phyloP scores from a whole-genome alignment of 345 rosid genomes.

The Schrenkiella parvula region DNA sequence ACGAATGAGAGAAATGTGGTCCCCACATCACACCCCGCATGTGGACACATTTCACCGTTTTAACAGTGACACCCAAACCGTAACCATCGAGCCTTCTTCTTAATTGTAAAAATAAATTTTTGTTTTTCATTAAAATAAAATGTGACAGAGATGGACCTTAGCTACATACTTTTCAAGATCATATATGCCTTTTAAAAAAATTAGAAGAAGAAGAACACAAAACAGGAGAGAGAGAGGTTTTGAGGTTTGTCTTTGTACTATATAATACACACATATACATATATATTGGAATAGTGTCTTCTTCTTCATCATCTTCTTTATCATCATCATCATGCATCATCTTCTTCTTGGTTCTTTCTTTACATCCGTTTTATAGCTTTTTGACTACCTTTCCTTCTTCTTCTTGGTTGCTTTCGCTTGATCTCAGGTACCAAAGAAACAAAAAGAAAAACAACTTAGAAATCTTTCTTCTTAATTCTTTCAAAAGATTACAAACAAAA shows the following conservation, averaged over 20 bases:
- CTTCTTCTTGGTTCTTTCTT: conserved; percentile 43
- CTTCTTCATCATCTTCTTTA: conserved; percentile 21
- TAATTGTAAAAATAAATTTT: conserved; percentile 5
- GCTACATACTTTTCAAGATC: conserved; percentile 31
- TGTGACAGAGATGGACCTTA: conserved; percentile 12
- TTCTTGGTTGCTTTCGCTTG: conserved; percentile 50
- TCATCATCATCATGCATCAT: conserved; percentile 42
- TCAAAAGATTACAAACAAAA: conserved; percentile 28
- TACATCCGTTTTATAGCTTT: conserved; percentile 28
- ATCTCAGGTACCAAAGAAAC: conserved; percentile 29
- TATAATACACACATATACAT: background rate
- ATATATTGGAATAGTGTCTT: conserved; percentile 16
- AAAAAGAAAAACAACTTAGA: background rate
- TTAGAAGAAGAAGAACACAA: conserved; percentile 20
- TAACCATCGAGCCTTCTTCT: conserved; percentile 29
- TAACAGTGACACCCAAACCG: conserved; percentile 39
- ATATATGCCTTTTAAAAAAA: conserved; percentile 19
- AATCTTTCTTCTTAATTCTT: conserved; percentile 14
- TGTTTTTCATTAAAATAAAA: background rate
- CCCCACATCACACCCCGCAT: conserved; percentile 43
- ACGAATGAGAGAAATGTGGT: conserved; percentile 32
- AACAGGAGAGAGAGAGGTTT: conserved; percentile 32
- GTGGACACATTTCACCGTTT: conserved; percentile 50
- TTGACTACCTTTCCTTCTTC: background rate
- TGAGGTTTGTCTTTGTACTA: conserved; percentile 32